Percentiles rank a stretch among this genome's conserved stretches.
Evolutionary conservation across 2,329 filamentous ascomycete species (phyloP).

Genomic region (Lachnellula cervina): DNA sequence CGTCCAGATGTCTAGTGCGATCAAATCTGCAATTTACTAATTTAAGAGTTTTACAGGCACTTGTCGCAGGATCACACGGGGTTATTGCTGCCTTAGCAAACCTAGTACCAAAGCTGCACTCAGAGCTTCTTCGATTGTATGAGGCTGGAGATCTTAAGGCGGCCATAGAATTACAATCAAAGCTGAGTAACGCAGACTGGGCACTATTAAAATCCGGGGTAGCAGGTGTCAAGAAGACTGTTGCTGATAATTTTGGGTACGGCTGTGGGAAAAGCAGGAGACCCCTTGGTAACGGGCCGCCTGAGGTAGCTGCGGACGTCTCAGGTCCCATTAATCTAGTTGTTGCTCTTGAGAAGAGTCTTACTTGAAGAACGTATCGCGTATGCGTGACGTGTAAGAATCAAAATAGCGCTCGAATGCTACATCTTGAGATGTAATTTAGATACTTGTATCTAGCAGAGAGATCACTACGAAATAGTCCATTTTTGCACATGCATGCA

Average conservation of each 20-base stretch:
- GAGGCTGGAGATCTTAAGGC: constrained; percentile 49
- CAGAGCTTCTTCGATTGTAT: constrained; percentile 54
- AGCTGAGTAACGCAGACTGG: constrained; percentile 63
- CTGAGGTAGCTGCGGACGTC: too few relatives aligned
- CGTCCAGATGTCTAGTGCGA: too few relatives aligned
- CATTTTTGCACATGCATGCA: too few relatives aligned
- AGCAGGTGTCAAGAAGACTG: constrained; percentile 57
- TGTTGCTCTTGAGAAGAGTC: too few relatives aligned
- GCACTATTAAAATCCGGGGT: constrained; percentile 60
- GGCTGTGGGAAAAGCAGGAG: constrained; percentile 38
- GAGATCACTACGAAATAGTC: too few relatives aligned
- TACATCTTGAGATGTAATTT: too few relatives aligned
- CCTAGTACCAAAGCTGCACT: constrained; percentile 57
- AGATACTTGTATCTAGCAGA: too few relatives aligned
- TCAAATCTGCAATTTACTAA: too few relatives aligned
- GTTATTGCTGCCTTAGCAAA: constrained; percentile 67
- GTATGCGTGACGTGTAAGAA: too few relatives aligned
- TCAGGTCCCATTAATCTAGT: too few relatives aligned
- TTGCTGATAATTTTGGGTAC: constrained; percentile 57
- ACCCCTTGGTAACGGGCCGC: constrained; percentile 14
- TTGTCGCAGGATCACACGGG: constrained; percentile 62
- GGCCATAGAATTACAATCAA: constrained; percentile 54
- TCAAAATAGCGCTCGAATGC: too few relatives aligned
- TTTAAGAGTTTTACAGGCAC: neutral
- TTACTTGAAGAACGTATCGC: too few relatives aligned